phyloP scores from a whole-genome alignment of 441 rosid genomes.

The Pelargonium myrrhifolium region DNA sequence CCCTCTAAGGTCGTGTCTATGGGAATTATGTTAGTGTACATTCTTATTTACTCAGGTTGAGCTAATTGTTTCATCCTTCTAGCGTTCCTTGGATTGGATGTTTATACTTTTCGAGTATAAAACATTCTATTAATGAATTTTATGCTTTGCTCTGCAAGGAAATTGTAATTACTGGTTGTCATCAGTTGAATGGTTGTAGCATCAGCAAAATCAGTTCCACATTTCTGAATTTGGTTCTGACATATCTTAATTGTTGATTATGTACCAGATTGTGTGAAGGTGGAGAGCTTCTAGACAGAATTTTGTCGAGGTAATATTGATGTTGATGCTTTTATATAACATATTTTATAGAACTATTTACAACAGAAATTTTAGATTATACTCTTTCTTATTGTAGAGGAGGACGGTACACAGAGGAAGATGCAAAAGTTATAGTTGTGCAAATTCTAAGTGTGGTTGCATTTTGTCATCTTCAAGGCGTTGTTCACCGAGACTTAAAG shows the following conservation, averaged over 20 bases:
- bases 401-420: slow-evolving; percentile 81
- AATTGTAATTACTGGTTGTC: not conserved
- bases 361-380: not conserved
- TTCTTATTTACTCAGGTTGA: no score
- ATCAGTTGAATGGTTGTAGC: not conserved
- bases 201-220: slow-evolving; percentile 3
- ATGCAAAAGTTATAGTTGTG: slow-evolving; percentile 66
- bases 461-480: slow-evolving; percentile 96
- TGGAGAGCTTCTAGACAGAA: slow-evolving; percentile 84
- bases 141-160: not conserved
- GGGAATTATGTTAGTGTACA: no score
- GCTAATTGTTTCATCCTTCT: no score
- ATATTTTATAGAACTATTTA: not conserved
- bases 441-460: slow-evolving; percentile 77
- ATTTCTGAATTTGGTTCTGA: slow-evolving; percentile 4
- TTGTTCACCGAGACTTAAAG: slow-evolving; percentile 86
- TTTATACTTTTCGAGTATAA: not conserved
- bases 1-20: no score
- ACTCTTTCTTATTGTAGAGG: slow-evolving; percentile 41
- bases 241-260: not conserved
- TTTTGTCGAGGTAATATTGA: slow-evolving; percentile 59
- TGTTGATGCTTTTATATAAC: not conserved
- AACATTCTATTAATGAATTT: not conserved
- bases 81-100: no score
- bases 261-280: slow-evolving; percentile 78